Evolutionary conservation across 1,139 yeast genomes (phyloP), one percentile per base, ranked within the genome.

Genomic region (Geotrichum restrictum): DNA sequence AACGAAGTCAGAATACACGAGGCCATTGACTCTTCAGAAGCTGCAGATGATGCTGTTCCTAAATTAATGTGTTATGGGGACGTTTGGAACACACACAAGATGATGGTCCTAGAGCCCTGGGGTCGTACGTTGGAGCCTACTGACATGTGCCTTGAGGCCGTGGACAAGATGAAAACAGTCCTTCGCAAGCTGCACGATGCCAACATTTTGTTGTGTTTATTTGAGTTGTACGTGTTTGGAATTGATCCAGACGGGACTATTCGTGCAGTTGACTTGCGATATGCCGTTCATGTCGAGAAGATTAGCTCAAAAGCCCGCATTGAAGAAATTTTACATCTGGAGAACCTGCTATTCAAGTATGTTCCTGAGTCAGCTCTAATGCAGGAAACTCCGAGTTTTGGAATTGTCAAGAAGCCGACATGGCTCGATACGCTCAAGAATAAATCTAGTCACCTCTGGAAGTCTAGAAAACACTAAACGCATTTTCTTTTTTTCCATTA

Each of bases 171-270:
- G 40, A 33, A 14, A 13, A n/a, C 14, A 2, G 36, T 46, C 24
- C 24, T 50, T 3, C 22, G 24, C 18, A 38, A 36, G 22, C 44
- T 53, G 3, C 48, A 46, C 36, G 6, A 11, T 4, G 16, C 11
- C 14, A 41, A 45, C 7, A 27, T 48, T 6, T 19, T 46, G 10
- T 50, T 53, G 5, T 11, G 40, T 3, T 22, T 42, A 8, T 44
- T 53, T 31, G 44, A 49, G 2, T 24, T 53, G 19, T 52, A 52
- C 7, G 45, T 51, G 16, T 59, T 59, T 45, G 53, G 54, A 19
- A 59, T 57, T 31, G 59, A 54, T 18, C 52, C 57, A 19, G 57
- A 55, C n/a, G 60, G 52, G 5, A 24, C 36, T 22, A 31, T 53
- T 13, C 47, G 51, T 3, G 40, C 51, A 21, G 43, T 51, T 36